Conservation (phyloP, 306 rosid genomes). For the Vigna hirtella region DNA sequence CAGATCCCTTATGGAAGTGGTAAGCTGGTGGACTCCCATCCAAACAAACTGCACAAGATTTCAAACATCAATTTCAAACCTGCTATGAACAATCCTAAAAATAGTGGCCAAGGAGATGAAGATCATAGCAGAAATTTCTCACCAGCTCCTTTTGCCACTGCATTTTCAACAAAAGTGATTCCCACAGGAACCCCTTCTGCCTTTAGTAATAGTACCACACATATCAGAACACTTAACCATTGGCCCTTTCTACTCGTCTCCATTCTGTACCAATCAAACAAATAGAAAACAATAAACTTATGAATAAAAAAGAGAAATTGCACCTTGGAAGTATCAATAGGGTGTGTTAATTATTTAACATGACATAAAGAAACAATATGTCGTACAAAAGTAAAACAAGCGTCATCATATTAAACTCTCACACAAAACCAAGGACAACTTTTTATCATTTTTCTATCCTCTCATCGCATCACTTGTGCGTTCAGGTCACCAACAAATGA, state of each 20-base stretch:
- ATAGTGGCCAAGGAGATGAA: background rate
- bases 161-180: constrained; percentile 72
- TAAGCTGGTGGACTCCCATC: constrained; percentile 98
- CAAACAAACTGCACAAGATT: constrained; percentile 73
- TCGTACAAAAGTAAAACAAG: background rate
- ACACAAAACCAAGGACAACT: background rate
- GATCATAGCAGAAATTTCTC: constrained; percentile 46
- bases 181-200: constrained; percentile 67
- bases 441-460: background rate
- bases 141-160: constrained; percentile 94
- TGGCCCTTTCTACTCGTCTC: constrained; percentile 43
- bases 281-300: background rate
- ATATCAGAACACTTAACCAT: constrained; percentile 57
- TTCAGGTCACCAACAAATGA: constrained; percentile 6
- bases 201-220: constrained; percentile 53
- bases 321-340: background rate
- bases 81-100: constrained; percentile 6
- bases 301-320: background rate
- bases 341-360: background rate
- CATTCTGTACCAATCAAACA: constrained; percentile 60
- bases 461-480: background rate
- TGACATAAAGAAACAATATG: background rate
- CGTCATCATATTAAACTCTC: background rate
- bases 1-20: constrained; percentile 73
- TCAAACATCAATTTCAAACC: constrained; percentile 37